These are phyloP conservation scores for Nicotiana tomentosiformis DNA, from an alignment of 257 asterid species.

Conservation along the genomic window DNA sequence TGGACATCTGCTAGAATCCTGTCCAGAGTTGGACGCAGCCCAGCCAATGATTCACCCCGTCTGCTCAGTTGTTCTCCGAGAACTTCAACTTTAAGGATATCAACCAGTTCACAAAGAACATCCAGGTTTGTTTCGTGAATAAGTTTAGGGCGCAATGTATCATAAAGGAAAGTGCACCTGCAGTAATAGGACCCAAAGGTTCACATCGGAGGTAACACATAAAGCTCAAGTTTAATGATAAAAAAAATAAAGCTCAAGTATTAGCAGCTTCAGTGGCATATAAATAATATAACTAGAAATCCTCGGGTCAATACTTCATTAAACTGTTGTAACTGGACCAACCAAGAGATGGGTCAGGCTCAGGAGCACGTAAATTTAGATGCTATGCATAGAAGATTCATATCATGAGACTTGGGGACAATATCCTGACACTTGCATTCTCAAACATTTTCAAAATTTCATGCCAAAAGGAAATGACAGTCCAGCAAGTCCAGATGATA, in stretches of 20 bases:
- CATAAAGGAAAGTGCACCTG: slow-evolving; percentile 95
- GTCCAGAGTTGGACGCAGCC: slow-evolving; percentile 83
- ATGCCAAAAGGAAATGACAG: no score
- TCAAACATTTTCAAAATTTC: no score
- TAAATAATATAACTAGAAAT: background rate
- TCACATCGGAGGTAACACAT: background rate
- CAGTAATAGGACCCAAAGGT: slow-evolving; percentile 12
- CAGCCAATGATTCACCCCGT: slow-evolving; percentile 85
- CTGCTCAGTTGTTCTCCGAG: slow-evolving; percentile 84
- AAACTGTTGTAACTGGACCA: background rate
- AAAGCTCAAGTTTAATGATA: background rate
- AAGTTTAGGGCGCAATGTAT: slow-evolving; percentile 87
- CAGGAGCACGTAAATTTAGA: background rate
- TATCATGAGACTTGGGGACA: background rate
- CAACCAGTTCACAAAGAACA: slow-evolving; percentile 91
- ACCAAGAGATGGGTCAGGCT: background rate
- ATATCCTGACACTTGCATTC: no score
- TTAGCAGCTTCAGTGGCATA: background rate
- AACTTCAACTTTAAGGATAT: slow-evolving; percentile 91
- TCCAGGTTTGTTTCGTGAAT: slow-evolving; percentile 96
- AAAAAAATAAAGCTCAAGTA: background rate
- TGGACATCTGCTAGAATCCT: slow-evolving; percentile 96
- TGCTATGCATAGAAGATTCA: background rate
- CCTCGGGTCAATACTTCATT: background rate
- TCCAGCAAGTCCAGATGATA: no score